Conservation (phyloP, 495 filamentous ascomycete species). For the Glonium stellatum region DNA sequence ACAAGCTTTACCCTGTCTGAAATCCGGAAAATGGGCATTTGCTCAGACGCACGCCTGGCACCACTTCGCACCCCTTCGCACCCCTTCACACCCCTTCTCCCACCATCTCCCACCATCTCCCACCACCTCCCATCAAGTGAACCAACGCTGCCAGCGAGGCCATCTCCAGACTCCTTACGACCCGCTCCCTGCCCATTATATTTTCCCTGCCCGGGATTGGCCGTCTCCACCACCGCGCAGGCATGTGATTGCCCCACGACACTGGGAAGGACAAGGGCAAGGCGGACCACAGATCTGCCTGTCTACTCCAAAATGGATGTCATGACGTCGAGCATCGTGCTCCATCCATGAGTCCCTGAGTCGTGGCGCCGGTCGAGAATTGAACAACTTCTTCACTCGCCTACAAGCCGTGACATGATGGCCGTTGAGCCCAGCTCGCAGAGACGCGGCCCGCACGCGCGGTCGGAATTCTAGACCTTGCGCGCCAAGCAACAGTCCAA, state of each 20-base stretch:
- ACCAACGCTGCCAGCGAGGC: too few species aligned
- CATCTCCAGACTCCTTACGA: not conserved
- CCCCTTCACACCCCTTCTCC: too few species aligned
- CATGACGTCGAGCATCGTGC: not conserved
- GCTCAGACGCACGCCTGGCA: not conserved
- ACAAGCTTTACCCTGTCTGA: not conserved
- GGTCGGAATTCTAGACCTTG: too few species aligned
- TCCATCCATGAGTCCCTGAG: not conserved
- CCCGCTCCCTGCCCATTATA: not conserved
- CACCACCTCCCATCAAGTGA: too few species aligned
- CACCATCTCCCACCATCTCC: too few species aligned
- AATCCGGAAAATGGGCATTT: not conserved
- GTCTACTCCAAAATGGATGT: not conserved
- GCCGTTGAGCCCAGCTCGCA: too few species aligned
- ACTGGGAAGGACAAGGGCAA: not conserved
- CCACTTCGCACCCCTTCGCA: too few species aligned
- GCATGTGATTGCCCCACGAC: conserved; percentile 4
- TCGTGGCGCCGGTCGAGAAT: not conserved
- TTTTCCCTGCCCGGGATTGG: not conserved
- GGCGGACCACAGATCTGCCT: conserved; percentile 1
- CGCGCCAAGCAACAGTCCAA: too few species aligned
- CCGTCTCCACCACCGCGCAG: not conserved
- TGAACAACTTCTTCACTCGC: not conserved
- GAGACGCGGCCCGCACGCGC: too few species aligned
- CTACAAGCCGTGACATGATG: too few species aligned